These are phyloP conservation scores for Fusarium dlaminii DNA, from an alignment of 2,329 filamentous ascomycete genomes.

Conservation along the genomic window DNA sequence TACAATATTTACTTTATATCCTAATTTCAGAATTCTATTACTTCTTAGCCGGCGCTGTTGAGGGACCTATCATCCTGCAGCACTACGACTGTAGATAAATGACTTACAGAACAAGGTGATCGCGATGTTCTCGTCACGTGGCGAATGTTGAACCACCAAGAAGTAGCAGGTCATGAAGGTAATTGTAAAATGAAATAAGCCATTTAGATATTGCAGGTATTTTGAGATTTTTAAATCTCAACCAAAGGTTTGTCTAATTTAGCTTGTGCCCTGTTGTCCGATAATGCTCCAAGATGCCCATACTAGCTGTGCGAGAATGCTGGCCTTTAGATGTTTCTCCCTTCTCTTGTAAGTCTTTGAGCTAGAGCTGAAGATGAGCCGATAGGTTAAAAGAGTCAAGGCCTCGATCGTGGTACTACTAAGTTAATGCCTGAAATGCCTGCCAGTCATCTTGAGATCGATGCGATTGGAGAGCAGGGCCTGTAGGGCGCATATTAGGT, in stretches of 20 bases:
- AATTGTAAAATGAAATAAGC: neutral
- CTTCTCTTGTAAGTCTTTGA: neutral
- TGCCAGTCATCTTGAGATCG: no score
- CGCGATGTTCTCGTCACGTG: neutral
- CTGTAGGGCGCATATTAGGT: neutral
- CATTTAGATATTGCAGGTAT: no score
- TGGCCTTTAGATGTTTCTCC: neutral
- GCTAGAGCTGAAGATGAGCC: neutral
- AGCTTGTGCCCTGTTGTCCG: neutral
- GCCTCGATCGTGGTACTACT: neutral
- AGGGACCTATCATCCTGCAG: no score
- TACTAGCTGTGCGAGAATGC: neutral
- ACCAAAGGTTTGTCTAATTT: neutral
- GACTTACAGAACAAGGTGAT: neutral
- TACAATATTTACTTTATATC: no score
- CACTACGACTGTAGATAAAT: no score
- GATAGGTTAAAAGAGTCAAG: neutral
- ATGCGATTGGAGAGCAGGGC: neutral
- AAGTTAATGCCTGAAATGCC: neutral
- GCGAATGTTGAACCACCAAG: neutral
- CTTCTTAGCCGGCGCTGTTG: no score
- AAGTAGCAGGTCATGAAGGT: neutral
- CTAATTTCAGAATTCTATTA: no score
- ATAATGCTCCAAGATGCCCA: neutral
- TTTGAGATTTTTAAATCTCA: neutral